Base-by-base conservation (phyloP, 495 filamentous ascomycete species). In the Lasiosphaeris hirsuta region DNA sequence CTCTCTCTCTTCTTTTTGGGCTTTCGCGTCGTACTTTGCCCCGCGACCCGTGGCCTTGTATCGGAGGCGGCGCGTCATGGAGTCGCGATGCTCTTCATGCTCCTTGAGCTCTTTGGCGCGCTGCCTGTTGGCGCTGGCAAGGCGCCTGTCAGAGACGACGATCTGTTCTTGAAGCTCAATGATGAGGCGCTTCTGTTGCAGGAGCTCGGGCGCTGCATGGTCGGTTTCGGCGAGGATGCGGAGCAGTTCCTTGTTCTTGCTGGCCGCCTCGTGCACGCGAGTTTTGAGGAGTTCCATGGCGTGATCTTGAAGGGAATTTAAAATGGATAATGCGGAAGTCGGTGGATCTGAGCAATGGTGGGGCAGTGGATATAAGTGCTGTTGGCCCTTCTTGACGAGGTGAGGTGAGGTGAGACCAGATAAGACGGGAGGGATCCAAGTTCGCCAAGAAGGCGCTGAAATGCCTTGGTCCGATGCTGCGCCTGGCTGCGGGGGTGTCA, bases 31-130 rank as follows among this genome's bases (percentile, higher is more conserved):
- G 58, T 80, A 77, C 38, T 72, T 69, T 14, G 70, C 71, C 11
- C 63, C 70, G 52, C 71, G 71, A 19, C 78, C 75, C 8, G 71
- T 63, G 0, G 77, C 63, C 19, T 72, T 74, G 65, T 77, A 76
- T 5, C 72, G 72, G 52, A 76, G 71, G 14, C 76, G 73, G 17
- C 68, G 69, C 57, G 80, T 63, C 40, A 72, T 66, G 0, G 70
- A 75, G 63, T 81, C 76, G 40, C 74, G 77, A 58, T 77, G 76
- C 54, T 70, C 73, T 37, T 75, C 66, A 59, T 80, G 78, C 14
- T 79, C 77, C 38, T 72, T 69, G 36, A 76, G 69, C 59, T 81
- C 77, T 38, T 70, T 69, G 17, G 60, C 57, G 35, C 72, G 71
- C 33, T 62, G 61, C 8, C 30, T 40, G 40, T 72, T 67, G 18